Evolutionary conservation across 805 yeast species (phyloP).

Genomic region (Kazachstania viticola): DNA sequence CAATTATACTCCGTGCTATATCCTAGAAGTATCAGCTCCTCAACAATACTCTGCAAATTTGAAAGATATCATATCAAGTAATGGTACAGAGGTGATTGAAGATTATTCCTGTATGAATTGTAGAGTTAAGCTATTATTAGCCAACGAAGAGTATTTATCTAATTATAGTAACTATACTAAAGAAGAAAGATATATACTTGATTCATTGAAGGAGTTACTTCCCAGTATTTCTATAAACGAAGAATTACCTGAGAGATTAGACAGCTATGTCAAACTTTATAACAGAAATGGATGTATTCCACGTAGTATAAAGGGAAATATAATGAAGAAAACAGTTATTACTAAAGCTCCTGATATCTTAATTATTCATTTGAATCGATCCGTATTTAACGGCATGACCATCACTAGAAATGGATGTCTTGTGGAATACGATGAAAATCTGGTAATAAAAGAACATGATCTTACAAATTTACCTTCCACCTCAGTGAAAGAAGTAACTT

Average conservation of each 20-base stretch:
- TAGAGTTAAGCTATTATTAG: slow-evolving; percentile 35
- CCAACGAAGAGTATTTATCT: slow-evolving; percentile 21
- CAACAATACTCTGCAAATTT: slow-evolving; percentile 36
- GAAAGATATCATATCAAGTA: slow-evolving; percentile 41
- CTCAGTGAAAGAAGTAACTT: slow-evolving; percentile 29
- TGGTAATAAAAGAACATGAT: slow-evolving; percentile 34
- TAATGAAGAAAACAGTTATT: slow-evolving; percentile 52
- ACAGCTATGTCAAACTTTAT: slow-evolving; percentile 37
- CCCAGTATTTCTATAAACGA: slow-evolving; percentile 44
- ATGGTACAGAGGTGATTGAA: slow-evolving; percentile 57
- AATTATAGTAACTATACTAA: slow-evolving; percentile 8
- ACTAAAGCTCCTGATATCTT: slow-evolving; percentile 59
- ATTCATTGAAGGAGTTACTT: slow-evolving; percentile 28
- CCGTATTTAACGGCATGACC: slow-evolving; percentile 56
- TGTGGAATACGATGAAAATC: slow-evolving; percentile 51
- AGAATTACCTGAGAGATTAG: slow-evolving; percentile 44
- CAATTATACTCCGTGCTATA: slow-evolving; percentile 47
- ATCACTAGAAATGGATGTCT: slow-evolving; percentile 66
- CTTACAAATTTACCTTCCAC: slow-evolving; percentile 8
- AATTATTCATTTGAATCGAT: slow-evolving; percentile 77
- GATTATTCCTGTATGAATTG: slow-evolving; percentile 76
- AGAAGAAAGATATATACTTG: slow-evolving; percentile 21
- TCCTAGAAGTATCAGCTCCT: slow-evolving; percentile 69
- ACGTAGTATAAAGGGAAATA: slow-evolving; percentile 44
- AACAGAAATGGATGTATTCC: slow-evolving; percentile 34